Conservation (phyloP, 2,329 filamentous ascomycete species). For the Epichloe amarillans region DNA sequence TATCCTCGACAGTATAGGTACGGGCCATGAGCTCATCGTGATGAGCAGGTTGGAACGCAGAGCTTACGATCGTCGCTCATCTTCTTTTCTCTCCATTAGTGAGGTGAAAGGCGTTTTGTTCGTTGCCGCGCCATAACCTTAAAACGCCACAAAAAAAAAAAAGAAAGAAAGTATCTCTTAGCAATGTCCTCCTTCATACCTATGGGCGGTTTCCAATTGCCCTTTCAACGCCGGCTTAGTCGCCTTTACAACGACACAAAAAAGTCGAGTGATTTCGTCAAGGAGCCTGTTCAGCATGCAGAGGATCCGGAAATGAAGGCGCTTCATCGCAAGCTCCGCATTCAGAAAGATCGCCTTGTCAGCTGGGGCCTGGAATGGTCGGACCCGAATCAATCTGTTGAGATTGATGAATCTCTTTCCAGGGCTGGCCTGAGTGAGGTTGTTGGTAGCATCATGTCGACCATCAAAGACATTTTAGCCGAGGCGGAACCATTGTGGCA, state of each 20-base stretch:
- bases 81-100: background rate
- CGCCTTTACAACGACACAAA: slow-evolving; percentile 73
- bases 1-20: background rate
- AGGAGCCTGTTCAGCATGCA: slow-evolving; percentile 46
- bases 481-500: slow-evolving; percentile 63
- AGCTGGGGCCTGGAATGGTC: slow-evolving; percentile 76
- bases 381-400: slow-evolving; percentile 52
- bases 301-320: slow-evolving; percentile 57
- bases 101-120: too few relatives aligned
- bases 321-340: slow-evolving; percentile 62
- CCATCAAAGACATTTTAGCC: slow-evolving; percentile 66
- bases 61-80: background rate
- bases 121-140: too few relatives aligned
- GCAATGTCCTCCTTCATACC: slow-evolving; percentile 39
- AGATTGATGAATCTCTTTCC: slow-evolving; percentile 59
- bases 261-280: slow-evolving; percentile 64
- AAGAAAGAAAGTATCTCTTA: background rate
- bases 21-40: background rate
- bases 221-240: slow-evolving; percentile 50
- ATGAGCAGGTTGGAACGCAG: background rate
- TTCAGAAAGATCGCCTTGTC: slow-evolving; percentile 66
- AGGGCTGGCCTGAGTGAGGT: slow-evolving; percentile 64
- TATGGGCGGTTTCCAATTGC: slow-evolving; percentile 37
- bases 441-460: slow-evolving; percentile 65
- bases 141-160: too few relatives aligned